These are phyloP conservation scores for Escovopsis sp. DNA, from an alignment of 2,329 filamentous ascomycete species.

Conservation along the genomic window DNA sequence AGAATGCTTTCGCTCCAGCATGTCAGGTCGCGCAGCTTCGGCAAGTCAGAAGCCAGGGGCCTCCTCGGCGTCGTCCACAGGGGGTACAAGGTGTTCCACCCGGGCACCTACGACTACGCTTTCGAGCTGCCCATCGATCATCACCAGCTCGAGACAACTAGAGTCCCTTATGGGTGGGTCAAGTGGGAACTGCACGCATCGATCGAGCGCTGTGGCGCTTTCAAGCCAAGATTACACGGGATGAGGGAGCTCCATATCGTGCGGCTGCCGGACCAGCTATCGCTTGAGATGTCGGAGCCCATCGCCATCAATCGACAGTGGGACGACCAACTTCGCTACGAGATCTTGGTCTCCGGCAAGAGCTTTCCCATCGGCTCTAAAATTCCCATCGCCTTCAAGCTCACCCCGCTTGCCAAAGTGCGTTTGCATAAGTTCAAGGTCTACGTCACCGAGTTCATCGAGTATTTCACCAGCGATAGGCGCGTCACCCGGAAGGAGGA, in stretches of 20 bases:
- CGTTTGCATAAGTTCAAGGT: constrained; percentile 88
- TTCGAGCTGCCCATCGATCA: constrained; percentile 87
- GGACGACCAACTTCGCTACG: constrained; percentile 92
- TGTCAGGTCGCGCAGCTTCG: constrained; percentile 73
- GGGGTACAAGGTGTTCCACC: constrained; percentile 74
- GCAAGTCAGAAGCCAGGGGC: too few relatives aligned
- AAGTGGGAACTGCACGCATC: constrained; percentile 78
- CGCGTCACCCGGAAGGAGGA: constrained; percentile 74
- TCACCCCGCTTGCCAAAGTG: constrained; percentile 84
- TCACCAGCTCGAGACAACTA: constrained; percentile 75
- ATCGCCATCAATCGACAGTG: constrained; percentile 88
- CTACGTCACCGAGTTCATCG: constrained; percentile 75
- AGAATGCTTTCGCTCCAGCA: constrained; percentile 63
- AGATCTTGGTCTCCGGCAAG: constrained; percentile 91
- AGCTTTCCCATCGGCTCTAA: constrained; percentile 79
- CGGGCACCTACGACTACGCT: constrained; percentile 50
- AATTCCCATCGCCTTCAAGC: constrained; percentile 85
- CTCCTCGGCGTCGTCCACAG: constrained; percentile 58
- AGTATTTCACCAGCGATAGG: constrained; percentile 79
- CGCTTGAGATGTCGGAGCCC: constrained; percentile 78
- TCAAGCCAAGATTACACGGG: constrained; percentile 75
- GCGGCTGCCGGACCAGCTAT: constrained; percentile 72
- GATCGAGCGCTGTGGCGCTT: constrained; percentile 74
- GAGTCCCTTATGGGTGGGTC: constrained; percentile 71
- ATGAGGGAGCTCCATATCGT: constrained; percentile 71